Evolutionary conservation across 1,139 yeast species (phyloP).

Genomic region (Torulaspora globosa): DNA sequence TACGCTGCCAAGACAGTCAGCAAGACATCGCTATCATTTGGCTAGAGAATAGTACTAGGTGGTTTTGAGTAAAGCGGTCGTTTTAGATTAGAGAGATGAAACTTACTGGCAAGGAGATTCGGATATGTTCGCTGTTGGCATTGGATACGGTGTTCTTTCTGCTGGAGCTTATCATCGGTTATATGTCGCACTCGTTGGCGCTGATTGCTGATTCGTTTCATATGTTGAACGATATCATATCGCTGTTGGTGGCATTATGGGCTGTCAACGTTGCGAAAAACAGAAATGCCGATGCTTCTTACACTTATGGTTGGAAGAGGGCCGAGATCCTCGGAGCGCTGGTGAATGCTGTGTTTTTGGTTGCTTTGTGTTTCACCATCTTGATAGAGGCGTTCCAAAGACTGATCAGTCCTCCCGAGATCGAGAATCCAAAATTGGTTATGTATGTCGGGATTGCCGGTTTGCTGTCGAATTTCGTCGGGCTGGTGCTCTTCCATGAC

Average conservation of each 20-base stretch:
- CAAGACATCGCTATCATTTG: too few species aligned
- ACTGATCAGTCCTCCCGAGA: constrained; percentile 72
- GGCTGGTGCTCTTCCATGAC: constrained; percentile 84
- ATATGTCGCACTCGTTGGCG: constrained; percentile 87
- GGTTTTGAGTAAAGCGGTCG: too few species aligned
- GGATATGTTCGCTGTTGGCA: constrained; percentile 67
- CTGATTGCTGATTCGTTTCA: constrained; percentile 95
- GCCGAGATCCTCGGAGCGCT: constrained; percentile 94
- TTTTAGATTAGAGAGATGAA: constrained; percentile 9
- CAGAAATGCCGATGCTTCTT: constrained; percentile 77
- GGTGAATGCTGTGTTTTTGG: constrained; percentile 84
- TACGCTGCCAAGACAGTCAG: too few species aligned
- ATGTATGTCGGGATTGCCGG: constrained; percentile 82
- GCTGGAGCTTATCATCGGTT: constrained; percentile 79
- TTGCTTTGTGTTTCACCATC: constrained; percentile 90
- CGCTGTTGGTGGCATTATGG: constrained; percentile 89
- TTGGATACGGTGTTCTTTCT: constrained; percentile 83
- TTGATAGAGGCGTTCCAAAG: constrained; percentile 91
- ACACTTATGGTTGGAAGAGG: constrained; percentile 95
- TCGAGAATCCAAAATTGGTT: constrained; percentile 75
- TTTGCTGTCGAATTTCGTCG: constrained; percentile 72
- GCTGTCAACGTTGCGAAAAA: constrained; percentile 88
- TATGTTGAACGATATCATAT: constrained; percentile 92
- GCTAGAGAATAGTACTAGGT: too few species aligned
- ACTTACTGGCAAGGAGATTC: constrained; percentile 54